These are phyloP conservation scores for Amaranthus cruentus DNA, from an alignment of 148 eudicot genomes.

Conservation along the genomic window DNA sequence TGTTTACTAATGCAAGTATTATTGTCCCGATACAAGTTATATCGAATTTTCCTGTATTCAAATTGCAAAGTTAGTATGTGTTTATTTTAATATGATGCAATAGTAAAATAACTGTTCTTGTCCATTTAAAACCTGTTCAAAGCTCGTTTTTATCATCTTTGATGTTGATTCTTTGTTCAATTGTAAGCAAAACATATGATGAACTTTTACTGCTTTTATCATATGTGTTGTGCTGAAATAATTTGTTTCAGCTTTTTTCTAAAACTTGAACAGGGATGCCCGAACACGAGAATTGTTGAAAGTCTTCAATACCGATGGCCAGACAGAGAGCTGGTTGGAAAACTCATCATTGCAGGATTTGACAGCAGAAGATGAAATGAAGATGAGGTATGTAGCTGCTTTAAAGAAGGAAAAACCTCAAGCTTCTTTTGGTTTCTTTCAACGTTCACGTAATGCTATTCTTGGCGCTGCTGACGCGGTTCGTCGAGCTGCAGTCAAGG, in stretches of 20 bases:
- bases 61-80: too few relatives aligned
- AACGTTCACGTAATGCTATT: slow-evolving; percentile 91
- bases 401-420: slow-evolving; percentile 72
- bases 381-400: slow-evolving; percentile 47
- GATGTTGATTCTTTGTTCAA: neutral
- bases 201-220: neutral
- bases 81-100: too few relatives aligned
- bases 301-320: slow-evolving; percentile 84
- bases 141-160: neutral
- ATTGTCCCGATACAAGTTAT: neutral
- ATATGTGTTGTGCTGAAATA: neutral
- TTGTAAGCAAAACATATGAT: neutral
- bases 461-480: slow-evolving; percentile 99
- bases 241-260: slow-evolving; percentile 1
- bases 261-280: slow-evolving; percentile 62
- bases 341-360: slow-evolving; percentile 48
- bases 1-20: too few relatives aligned
- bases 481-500: slow-evolving; percentile 86
- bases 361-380: slow-evolving; percentile 57
- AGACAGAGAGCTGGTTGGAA: slow-evolving; percentile 57
- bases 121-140: too few relatives aligned
- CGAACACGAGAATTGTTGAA: slow-evolving; percentile 80
- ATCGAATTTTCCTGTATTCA: too few relatives aligned
- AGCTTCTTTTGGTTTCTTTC: slow-evolving; percentile 61
- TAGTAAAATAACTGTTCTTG: too few relatives aligned